Base-by-base conservation (phyloP, 768 basidiomycete genomes). In the Psilocybe subaeruginosa region DNA sequence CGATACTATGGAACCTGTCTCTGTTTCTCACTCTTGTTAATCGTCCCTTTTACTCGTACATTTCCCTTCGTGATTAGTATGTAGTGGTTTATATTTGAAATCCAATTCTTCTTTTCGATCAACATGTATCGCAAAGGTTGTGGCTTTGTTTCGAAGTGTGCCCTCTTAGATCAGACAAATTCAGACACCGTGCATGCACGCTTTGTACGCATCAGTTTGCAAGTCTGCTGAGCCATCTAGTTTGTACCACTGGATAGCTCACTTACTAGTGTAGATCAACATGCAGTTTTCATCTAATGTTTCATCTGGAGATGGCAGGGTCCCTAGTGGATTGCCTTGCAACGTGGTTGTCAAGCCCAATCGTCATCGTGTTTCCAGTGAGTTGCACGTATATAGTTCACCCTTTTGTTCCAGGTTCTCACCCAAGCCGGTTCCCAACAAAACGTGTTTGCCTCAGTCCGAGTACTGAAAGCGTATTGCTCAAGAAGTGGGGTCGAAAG, bases 381-480 rank as follows among this genome's bases (percentile, higher is more conserved):
- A 53, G 61, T 49, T 54, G 43, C 17, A 33, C 61, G 45, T 50
- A 41, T 46, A 54, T 41, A 39, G 14, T 11, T 35, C 29, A 27
- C 54, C 29, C 39, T 23, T 55, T 48, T 49, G 14, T 37, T 29
- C 54, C 11, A 45, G 43, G 27, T 54, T 39, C 31, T 27, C 43
- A 60, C 65, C 16, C 52, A 60, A 50, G 54, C 60, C 60, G 55
- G 37, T 37, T 56, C 29, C 17, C 48, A 27, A 19, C 17, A 23
- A 54, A 66, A 66, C 67, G 69, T 68, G 69, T 57, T 54, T 41
- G 61, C 66, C 66, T 63, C 64, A 54, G 63, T 46, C 46, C 50
- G 58, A 54, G 52, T 29, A 27, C 17, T 39, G 47, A 43, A n/a
- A 27, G 50, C 46, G 30, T 27, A 45, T 6, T 33, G 27, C 16